Evolutionary conservation across 2,329 filamentous ascomycete species (phyloP).

Genomic region (Microdochium nivale): DNA sequence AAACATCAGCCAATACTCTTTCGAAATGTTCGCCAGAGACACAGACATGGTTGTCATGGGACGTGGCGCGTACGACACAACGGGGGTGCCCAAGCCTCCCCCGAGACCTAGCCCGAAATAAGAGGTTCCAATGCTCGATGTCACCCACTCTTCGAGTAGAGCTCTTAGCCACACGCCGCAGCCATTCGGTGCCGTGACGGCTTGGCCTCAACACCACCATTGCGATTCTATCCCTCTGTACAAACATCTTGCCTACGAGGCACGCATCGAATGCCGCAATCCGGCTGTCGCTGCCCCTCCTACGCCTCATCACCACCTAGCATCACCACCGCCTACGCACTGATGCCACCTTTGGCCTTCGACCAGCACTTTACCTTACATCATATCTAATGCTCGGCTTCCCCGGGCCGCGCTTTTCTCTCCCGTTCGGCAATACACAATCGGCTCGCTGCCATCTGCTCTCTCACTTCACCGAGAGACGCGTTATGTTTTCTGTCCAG

Average conservation of each 20-base stretch:
- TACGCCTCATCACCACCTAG: not conserved
- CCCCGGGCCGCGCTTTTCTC: not conserved
- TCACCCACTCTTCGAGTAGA: not conserved
- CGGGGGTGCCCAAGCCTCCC: constrained; percentile 24
- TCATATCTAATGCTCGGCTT: constrained; percentile 3
- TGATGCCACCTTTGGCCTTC: constrained; percentile 9
- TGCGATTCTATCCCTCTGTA: not conserved
- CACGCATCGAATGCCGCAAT: not conserved
- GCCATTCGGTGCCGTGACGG: not conserved
- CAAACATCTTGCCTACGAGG: not conserved
- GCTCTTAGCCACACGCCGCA: not conserved
- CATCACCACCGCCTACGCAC: not conserved
- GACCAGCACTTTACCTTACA: constrained; percentile 21
- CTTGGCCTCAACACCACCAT: not conserved
- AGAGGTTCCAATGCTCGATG: constrained; percentile 5
- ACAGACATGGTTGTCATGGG: constrained; percentile 23
- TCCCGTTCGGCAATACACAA: constrained; percentile 5
- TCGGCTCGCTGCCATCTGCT: constrained; percentile 11
- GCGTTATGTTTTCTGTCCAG: not conserved
- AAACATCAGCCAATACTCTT: not conserved
- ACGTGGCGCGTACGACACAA: constrained; percentile 25
- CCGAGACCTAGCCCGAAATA: constrained; percentile 23
- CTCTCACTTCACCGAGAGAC: not conserved
- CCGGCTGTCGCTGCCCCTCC: not conserved
- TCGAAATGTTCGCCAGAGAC: constrained; percentile 20